These are phyloP conservation scores for Sapria himalayana DNA, from an alignment of 345 rosid genomes.

Conservation along the genomic window DNA sequence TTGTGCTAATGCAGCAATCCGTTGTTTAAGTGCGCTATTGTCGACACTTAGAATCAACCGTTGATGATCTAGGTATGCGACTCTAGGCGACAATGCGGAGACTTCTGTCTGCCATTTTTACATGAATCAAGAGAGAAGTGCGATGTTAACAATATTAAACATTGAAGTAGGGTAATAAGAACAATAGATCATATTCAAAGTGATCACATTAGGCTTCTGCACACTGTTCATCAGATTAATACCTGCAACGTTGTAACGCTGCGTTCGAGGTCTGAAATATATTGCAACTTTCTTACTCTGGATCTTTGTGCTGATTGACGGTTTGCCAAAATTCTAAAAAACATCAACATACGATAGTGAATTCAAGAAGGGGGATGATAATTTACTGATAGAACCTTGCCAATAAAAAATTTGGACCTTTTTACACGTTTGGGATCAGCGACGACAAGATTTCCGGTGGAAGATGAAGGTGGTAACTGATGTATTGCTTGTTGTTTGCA, in stretches of 20 bases:
- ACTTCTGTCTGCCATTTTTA: constrained; percentile 45
- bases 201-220: no score
- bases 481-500: constrained; percentile 12
- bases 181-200: no score
- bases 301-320: constrained; percentile 68
- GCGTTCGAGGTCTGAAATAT: constrained; percentile 42
- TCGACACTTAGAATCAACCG: constrained; percentile 69
- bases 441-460: constrained; percentile 21
- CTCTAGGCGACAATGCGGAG: constrained; percentile 67
- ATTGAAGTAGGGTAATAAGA: no score
- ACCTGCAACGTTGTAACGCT: constrained; percentile 48
- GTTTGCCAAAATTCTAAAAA: constrained; percentile 41
- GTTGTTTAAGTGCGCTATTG: constrained; percentile 72
- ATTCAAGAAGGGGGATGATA: no score
- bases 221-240: neutral
- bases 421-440: constrained; percentile 75
- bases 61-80: constrained; percentile 72
- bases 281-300: constrained; percentile 41
- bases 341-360: neutral
- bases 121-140: neutral
- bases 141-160: constrained; percentile 3
- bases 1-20: constrained; percentile 86
- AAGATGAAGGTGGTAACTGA: constrained; percentile 11
- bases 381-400: no score
- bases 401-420: constrained; percentile 33